Evolutionary conservation across 2,329 filamentous ascomycete genomes (phyloP).

Genomic region (Cordyceps tenuipes): DNA sequence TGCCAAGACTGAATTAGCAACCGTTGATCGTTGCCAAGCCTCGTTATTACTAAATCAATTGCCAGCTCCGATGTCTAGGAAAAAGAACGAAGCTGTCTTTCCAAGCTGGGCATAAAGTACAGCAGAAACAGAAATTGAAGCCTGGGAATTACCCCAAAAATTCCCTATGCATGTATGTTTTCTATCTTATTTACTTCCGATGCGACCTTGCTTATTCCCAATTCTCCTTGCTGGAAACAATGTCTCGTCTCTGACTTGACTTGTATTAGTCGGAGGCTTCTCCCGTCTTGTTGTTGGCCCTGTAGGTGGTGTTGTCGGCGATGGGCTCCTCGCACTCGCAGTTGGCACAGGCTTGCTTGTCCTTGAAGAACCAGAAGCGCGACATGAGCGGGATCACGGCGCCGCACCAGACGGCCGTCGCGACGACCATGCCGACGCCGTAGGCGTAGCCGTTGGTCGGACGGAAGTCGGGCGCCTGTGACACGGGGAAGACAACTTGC

Average conservation of each 20-base stretch:
- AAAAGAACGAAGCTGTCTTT: background rate
- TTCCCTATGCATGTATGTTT: background rate
- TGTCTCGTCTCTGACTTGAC: no score
- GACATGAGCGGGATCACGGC: constrained; percentile 8
- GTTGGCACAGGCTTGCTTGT: background rate
- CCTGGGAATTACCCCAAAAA: background rate
- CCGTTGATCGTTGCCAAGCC: no score
- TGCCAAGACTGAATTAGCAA: background rate
- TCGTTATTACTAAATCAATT: background rate
- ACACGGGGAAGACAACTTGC: constrained; percentile 9
- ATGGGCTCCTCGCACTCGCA: constrained; percentile 2
- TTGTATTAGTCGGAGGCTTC: background rate
- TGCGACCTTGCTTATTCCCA: background rate
- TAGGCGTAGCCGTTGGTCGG: constrained; percentile 5
- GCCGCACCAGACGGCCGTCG: constrained; percentile 8
- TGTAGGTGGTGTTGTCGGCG: background rate
- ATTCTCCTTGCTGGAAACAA: no score
- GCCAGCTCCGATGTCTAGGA: background rate
- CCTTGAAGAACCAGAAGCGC: constrained; percentile 5
- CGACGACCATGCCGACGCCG: constrained; percentile 10
- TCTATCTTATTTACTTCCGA: background rate
- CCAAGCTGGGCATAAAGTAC: background rate
- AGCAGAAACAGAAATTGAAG: background rate
- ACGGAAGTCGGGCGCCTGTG: constrained; percentile 8
- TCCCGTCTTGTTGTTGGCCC: background rate